Percentiles rank a stretch among this genome's conserved stretches.
Conservation (phyloP, 768 basidiomycete genomes). For the Pisolithus microcarpus region DNA sequence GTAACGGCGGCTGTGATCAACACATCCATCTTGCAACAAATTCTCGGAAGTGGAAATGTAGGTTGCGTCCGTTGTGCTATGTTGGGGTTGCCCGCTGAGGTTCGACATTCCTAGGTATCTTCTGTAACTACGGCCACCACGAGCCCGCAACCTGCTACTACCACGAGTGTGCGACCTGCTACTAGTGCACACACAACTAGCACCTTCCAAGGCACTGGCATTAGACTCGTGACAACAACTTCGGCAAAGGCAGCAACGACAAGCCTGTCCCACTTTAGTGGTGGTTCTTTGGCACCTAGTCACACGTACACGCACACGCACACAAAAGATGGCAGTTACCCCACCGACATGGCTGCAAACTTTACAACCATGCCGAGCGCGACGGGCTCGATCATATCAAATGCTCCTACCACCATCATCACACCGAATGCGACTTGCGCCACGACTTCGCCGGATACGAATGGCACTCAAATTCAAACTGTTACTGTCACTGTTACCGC, state of each 20-base stretch:
- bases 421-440: too few species aligned
- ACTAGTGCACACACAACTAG: background rate
- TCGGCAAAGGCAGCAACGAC: too few species aligned
- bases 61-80: background rate
- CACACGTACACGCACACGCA: too few species aligned
- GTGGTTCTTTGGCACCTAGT: too few species aligned
- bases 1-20: constrained; percentile 22
- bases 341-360: too few species aligned
- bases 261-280: too few species aligned
- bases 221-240: background rate
- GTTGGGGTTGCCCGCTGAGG: background rate
- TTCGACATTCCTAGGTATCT: background rate
- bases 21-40: constrained; percentile 13
- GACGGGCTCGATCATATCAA: too few species aligned
- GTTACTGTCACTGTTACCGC: constrained; percentile 16
- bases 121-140: background rate
- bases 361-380: too few species aligned
- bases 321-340: too few species aligned
- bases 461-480: background rate
- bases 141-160: too few species aligned
- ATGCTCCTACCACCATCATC: background rate
- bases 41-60: constrained; percentile 2
- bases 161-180: too few species aligned
- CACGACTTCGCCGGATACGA: too few species aligned
- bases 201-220: background rate